Base-by-base conservation (phyloP, 805 yeast species). In the Wickerhamomyces queroliae region DNA sequence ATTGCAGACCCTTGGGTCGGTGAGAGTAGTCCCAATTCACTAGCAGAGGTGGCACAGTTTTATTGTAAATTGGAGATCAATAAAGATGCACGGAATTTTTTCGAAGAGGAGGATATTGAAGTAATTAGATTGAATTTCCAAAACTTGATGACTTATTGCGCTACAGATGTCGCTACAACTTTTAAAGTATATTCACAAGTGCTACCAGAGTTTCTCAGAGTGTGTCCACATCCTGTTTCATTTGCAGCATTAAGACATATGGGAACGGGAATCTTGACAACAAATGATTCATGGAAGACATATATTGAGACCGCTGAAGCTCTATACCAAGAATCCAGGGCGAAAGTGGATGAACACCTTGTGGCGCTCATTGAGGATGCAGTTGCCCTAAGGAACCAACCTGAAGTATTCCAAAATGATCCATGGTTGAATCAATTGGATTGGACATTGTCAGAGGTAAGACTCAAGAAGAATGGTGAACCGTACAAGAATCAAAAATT, bases 161-260 rank as follows among this genome's bases (percentile, higher is more conserved):
- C 96, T 1, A 63, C 61, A 5, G 99, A 93, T 63, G 96, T 89
- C 0, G 63, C 65, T 7, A 80, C 82, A 2, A 93, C 99, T 0
- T 82, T 72, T 50, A 64, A 64, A 43, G 87, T 91, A 2, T 80
- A 81, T 47, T 66, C 70, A 42, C 76, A 76, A 42, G 74, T 89
- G 1, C 76, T 80, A 24, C 96, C 96, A 1, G 63, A 66, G 26
- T 93, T 86, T 53, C 58, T 74, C 21, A 52, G 66, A 24, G 72
- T 77, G 37, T 78, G 90, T 33, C 96, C 99, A 0, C 99, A 93
- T 60, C 97, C 99, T 0, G 95, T 91, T 2, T 85, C 95, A 13
- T 83, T 90, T 64, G 90, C 93, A 1, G 96, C 96, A 2, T 64
- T 93, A 33, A 70, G 83, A 47, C 81, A 78, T 40, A 66, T 93